A percentile compares a stretch with the other conserved stretches of the same genome.
Evolutionary conservation across 192 early-diverging fungal species (phyloP).

Genomic region (Coemansia biformis): DNA sequence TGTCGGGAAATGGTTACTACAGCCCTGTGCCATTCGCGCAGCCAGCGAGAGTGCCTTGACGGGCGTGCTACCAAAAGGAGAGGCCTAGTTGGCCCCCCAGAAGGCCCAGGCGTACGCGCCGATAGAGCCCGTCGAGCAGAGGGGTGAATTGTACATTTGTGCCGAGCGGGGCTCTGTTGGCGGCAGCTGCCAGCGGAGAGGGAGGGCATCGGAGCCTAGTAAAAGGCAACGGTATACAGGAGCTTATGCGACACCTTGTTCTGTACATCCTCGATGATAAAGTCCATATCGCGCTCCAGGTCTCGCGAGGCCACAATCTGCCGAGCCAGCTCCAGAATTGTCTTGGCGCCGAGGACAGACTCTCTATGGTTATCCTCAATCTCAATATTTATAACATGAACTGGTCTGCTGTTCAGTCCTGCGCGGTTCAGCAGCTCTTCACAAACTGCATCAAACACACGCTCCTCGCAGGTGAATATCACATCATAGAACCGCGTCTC

Average conservation of each 20-base stretch:
- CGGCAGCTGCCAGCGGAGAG: no score
- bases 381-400: conserved; percentile 94
- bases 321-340: conserved; percentile 75
- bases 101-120: no score
- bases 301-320: conserved; percentile 55
- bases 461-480: conserved; percentile 94
- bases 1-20: no score
- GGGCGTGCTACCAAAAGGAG: no score
- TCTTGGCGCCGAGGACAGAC: conserved; percentile 74
- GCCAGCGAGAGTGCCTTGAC: no score
- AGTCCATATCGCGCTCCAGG: conserved; percentile 80
- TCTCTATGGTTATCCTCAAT: conserved; percentile 94
- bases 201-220: no score
- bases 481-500: conserved; percentile 72
- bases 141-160: no score
- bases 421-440: conserved; percentile 80
- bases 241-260: conserved; percentile 55
- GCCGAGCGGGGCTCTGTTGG: no score
- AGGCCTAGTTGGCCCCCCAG: no score
- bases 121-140: no score
- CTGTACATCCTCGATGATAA: conserved; percentile 71
- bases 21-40: no score
- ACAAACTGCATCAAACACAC: conserved; percentile 87
- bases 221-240: conserved; percentile 60
- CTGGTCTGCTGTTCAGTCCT: conserved; percentile 59